Percentiles rank a stretch among this genome's conserved stretches.
These are phyloP conservation scores for Stereocaulon alpinum DNA, from an alignment of 495 filamentous ascomycete genomes.

Conservation along the genomic window DNA sequence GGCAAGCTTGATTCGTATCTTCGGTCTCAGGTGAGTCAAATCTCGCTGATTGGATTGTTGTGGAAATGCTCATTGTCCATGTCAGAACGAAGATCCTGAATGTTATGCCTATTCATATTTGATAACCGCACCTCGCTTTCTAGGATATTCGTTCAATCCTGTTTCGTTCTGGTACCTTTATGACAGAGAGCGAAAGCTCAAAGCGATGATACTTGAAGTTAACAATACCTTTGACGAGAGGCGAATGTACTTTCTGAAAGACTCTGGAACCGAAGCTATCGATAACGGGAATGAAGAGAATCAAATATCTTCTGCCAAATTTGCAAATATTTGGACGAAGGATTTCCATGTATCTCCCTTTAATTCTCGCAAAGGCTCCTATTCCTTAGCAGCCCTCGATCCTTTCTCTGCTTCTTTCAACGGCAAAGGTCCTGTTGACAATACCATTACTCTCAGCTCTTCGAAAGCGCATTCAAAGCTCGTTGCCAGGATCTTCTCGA, in stretches of 20 bases:
- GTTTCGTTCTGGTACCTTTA: constrained; percentile 80
- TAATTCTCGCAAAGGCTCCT: constrained; percentile 53
- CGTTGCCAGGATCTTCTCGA: constrained; percentile 41
- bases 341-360: constrained; percentile 71
- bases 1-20: constrained; percentile 53
- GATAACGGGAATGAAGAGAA: not conserved
- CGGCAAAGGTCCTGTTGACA: constrained; percentile 31
- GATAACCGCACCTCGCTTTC: constrained; percentile 55
- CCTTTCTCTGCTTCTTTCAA: constrained; percentile 34
- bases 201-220: constrained; percentile 62
- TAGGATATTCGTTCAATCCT: constrained; percentile 65
- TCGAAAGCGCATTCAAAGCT: constrained; percentile 46
- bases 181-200: constrained; percentile 43
- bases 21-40: constrained; percentile 22
- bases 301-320: constrained; percentile 13
- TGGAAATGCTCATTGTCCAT: not conserved
- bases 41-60: not conserved
- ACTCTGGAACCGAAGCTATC: not conserved
- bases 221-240: constrained; percentile 73
- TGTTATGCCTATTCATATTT: constrained; percentile 52
- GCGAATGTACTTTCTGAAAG: constrained; percentile 32
- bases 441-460: constrained; percentile 46
- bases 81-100: constrained; percentile 17
- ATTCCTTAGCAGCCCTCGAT: constrained; percentile 45
- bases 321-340: constrained; percentile 48